These are phyloP conservation scores for Pleurotus citrinopileatus DNA, from an alignment of 768 basidiomycete species.

Conservation along the genomic window DNA sequence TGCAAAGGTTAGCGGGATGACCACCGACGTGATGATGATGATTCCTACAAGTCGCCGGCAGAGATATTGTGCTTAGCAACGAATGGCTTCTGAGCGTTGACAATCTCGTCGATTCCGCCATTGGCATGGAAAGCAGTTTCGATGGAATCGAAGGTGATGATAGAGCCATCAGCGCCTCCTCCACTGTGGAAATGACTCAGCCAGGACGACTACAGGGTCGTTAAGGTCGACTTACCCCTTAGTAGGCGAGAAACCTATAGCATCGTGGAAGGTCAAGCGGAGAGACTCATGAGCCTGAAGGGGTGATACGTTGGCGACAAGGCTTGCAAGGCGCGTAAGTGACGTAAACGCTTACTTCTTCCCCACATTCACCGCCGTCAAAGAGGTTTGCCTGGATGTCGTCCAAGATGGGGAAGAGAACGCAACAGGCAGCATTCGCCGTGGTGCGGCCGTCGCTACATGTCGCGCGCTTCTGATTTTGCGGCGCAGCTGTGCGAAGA, in stretches of 20 bases:
- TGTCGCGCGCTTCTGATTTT: slow-evolving; percentile 17
- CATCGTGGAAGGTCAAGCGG: slow-evolving; percentile 38
- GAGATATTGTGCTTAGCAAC: slow-evolving; percentile 30
- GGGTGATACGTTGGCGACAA: neutral
- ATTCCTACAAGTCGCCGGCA: slow-evolving; percentile 33
- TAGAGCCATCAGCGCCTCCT: slow-evolving; percentile 48
- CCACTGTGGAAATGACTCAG: too few species aligned
- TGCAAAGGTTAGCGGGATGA: neutral
- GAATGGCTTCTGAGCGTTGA: slow-evolving; percentile 32
- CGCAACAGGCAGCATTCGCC: slow-evolving; percentile 25
- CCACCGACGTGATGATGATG: neutral
- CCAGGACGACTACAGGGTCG: too few species aligned
- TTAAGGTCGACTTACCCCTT: slow-evolving; percentile 31
- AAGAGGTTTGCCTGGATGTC: slow-evolving; percentile 23
- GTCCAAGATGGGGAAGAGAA: slow-evolving; percentile 22
- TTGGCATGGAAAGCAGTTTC: slow-evolving; percentile 43
- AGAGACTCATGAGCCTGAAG: slow-evolving; percentile 26
- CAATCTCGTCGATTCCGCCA: slow-evolving; percentile 39
- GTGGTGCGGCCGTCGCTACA: slow-evolving; percentile 27
- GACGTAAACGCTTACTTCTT: slow-evolving; percentile 21
- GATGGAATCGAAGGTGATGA: slow-evolving; percentile 39
- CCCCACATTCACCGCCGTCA: slow-evolving; percentile 27
- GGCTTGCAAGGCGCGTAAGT: neutral
- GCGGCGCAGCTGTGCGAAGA: neutral
- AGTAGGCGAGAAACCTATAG: slow-evolving; percentile 37